Conservation (phyloP, 106 monocot genomes). For the Phalaenopsis equestris region DNA sequence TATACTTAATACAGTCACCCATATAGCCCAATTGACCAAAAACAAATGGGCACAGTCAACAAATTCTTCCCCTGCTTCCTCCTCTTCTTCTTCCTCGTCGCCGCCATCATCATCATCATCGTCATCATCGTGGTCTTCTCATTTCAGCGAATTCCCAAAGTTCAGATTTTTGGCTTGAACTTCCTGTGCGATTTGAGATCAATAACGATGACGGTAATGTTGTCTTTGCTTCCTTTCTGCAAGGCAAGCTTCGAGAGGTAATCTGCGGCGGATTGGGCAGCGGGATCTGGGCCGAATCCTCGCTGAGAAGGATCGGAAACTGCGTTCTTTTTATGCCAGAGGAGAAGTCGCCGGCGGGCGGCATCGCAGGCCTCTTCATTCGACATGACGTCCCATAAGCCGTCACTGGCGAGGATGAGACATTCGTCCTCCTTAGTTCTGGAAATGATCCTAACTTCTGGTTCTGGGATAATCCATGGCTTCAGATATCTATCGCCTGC, state of each 20-base stretch:
- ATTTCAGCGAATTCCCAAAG: neutral
- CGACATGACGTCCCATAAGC: conserved; percentile 61
- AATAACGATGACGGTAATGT: conserved; percentile 60
- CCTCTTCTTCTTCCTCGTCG: neutral
- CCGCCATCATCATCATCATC: too few relatives aligned
- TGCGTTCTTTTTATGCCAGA: conserved; percentile 50
- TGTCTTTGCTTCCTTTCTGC: conserved; percentile 62
- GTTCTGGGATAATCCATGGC: conserved; percentile 61
- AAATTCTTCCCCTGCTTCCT: neutral
- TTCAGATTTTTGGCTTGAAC: conserved; percentile 31
- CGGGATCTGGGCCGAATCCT: conserved; percentile 32
- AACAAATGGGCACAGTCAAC: conserved; percentile 3
- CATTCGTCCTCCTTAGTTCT: conserved; percentile 64
- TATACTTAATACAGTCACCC: neutral
- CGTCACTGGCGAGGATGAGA: conserved; percentile 65
- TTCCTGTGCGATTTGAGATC: conserved; percentile 58
- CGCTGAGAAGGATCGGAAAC: conserved; percentile 9
- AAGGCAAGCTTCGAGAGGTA: conserved; percentile 50
- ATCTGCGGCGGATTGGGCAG: conserved; percentile 66
- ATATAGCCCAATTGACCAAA: neutral
- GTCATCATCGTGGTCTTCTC: neutral
- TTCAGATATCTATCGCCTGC: conserved; percentile 72
- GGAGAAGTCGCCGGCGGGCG: conserved; percentile 30
- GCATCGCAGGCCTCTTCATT: conserved; percentile 56
- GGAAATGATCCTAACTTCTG: conserved; percentile 47